Evolutionary conservation across 805 yeast genomes (phyloP).

Genomic region (Lipomyces yamanashiensis): DNA sequence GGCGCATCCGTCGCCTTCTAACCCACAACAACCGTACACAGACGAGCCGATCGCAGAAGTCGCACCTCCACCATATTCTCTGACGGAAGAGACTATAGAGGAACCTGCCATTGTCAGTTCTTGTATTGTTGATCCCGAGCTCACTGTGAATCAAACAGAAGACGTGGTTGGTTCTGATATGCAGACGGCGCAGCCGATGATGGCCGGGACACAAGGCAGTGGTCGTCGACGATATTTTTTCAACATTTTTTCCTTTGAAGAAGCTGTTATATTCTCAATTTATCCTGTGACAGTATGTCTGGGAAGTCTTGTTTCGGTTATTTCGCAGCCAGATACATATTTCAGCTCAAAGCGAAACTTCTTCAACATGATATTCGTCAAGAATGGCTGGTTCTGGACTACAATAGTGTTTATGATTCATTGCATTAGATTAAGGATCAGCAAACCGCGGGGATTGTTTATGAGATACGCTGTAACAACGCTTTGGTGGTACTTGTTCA

Average conservation of each 20-base stretch:
- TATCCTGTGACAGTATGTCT: constrained; percentile 39
- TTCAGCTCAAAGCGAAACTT: constrained; percentile 62
- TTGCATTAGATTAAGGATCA: constrained; percentile 19
- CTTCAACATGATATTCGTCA: constrained; percentile 76
- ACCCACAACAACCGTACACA: background rate
- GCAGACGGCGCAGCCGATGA: constrained; percentile 11
- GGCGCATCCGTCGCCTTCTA: background rate
- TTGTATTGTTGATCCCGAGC: background rate
- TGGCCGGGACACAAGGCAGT: constrained; percentile 8
- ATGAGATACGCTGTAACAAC: constrained; percentile 61
- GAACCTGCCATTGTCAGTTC: background rate
- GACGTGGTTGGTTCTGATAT: background rate
- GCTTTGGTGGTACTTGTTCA: constrained; percentile 80
- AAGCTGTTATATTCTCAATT: constrained; percentile 30
- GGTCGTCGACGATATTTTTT: constrained; percentile 13
- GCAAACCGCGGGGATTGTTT: constrained; percentile 14
- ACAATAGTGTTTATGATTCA: constrained; percentile 47
- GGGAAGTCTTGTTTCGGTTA: constrained; percentile 39
- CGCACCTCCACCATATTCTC: constrained; percentile 7
- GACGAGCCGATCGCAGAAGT: background rate
- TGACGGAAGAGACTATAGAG: background rate
- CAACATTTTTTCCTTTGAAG: constrained; percentile 28
- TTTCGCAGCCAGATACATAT: constrained; percentile 40
- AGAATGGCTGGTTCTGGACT: constrained; percentile 95
- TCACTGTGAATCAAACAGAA: background rate